Evolutionary conservation across 495 filamentous ascomycete species (phyloP).

Genomic region (Hapsidospora chrysogenum): DNA sequence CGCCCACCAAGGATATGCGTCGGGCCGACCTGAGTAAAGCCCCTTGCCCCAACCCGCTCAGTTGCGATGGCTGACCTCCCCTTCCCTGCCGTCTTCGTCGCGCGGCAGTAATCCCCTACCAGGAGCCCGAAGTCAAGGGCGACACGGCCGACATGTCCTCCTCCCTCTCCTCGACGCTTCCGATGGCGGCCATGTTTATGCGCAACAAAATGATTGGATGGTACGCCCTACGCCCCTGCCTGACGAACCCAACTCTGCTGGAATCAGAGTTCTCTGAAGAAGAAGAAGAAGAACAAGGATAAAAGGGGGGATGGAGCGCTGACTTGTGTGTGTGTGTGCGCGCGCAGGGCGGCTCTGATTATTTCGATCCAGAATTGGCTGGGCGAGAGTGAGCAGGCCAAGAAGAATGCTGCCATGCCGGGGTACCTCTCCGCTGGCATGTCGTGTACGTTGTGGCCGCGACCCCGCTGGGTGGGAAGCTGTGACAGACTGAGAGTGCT

Average conservation of each 20-base stretch:
- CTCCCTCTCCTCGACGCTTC: conserved; percentile 66
- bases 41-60: too few species aligned
- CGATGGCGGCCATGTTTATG: conserved; percentile 91
- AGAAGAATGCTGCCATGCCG: conserved; percentile 50
- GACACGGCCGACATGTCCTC: conserved; percentile 35
- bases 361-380: conserved; percentile 78
- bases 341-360: conserved; percentile 58
- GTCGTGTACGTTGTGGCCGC: conserved; percentile 49
- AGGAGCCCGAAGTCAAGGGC: conserved; percentile 26
- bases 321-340: neutral
- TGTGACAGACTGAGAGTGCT: conserved; percentile 6
- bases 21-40: conserved; percentile 62
- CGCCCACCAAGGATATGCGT: conserved; percentile 74
- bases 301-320: neutral
- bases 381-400: conserved; percentile 62
- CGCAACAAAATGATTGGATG: conserved; percentile 81
- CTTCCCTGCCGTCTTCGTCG: conserved; percentile 10
- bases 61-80: neutral
- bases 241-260: neutral
- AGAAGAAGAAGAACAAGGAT: neutral
- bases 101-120: conserved; percentile 30
- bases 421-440: conserved; percentile 73
- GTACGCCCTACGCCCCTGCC: conserved; percentile 24
- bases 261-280: neutral
- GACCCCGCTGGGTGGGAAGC: neutral